A percentile compares a stretch with the other conserved stretches of the same genome.
Evolutionary conservation across 2,329 filamentous ascomycete genomes (phyloP).

Genomic region (Aspergillus puulaauensis): DNA sequence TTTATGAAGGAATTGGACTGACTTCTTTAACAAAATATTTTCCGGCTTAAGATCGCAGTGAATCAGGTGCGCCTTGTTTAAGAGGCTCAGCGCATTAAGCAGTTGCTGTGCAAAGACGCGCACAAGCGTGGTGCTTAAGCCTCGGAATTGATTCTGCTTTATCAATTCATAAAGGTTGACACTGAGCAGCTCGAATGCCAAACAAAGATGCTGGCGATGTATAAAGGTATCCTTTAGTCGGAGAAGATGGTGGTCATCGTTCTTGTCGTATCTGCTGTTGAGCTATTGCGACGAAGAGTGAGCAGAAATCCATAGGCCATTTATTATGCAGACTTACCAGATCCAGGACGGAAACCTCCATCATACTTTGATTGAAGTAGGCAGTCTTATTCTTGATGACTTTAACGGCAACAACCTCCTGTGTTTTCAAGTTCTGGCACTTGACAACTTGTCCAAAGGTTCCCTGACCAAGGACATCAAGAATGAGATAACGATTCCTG

Average conservation of each 20-base stretch:
- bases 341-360: slow-evolving; percentile 98
- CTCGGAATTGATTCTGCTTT: slow-evolving; percentile 99
- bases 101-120: slow-evolving; percentile 97
- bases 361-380: slow-evolving; percentile 99
- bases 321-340: slow-evolving; percentile 59
- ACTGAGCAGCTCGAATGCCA: slow-evolving; percentile 94
- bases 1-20: slow-evolving; percentile 24
- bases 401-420: slow-evolving; percentile 97
- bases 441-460: slow-evolving; percentile 99
- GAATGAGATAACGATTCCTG: slow-evolving; percentile 91
- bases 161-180: slow-evolving; percentile 98
- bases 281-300: slow-evolving; percentile 56
- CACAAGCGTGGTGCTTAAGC: slow-evolving; percentile 92
- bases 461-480: slow-evolving; percentile 94
- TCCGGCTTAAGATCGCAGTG: slow-evolving; percentile 98
- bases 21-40: slow-evolving; percentile 96
- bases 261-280: slow-evolving; percentile 98
- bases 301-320: slow-evolving; percentile 14
- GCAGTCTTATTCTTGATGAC: slow-evolving; percentile 99
- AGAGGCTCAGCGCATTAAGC: slow-evolving; percentile 82
- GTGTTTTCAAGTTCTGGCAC: slow-evolving; percentile 96
- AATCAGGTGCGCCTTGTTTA: slow-evolving; percentile 95
- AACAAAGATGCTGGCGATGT: slow-evolving; percentile 90
- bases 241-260: slow-evolving; percentile 94
- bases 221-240: slow-evolving; percentile 98